Evolutionary conservation across 1,284 basidiomycete genomes (phyloP), one percentile per base, ranked within the genome.

Genomic region (Tausonia pullulans): DNA sequence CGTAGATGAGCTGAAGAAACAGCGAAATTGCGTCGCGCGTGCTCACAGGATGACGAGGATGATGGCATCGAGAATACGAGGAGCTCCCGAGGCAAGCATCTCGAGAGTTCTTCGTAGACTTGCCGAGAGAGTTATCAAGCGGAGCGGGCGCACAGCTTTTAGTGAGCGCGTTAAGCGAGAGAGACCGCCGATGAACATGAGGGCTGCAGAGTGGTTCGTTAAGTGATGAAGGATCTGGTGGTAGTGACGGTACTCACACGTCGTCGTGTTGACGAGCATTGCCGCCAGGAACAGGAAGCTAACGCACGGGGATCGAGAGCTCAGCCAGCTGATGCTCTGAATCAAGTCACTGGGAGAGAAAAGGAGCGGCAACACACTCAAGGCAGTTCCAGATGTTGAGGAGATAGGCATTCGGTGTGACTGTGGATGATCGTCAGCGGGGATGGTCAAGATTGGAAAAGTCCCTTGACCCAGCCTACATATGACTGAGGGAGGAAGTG

Each of bases 331-430:
- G 27, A 27, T 27, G 27, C 27, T 27, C 27, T 27, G 27, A 27
- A 27, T 27, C 27, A 27, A 27, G 27, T 27, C 27, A 27, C 27
- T 27, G 27, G 27, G 27, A 27, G 27, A 27, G 2, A 27, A 27
- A 27, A 27, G 27, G 27, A 27, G 27, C 27, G 27, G 27, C 27
- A 13, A 41, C 5, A 3, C 53, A 27, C 6, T 98, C 95, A 64
- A 98, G 79, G 67, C 87, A 75, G 73, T 98, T 98, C 92, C 94
- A 98, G 10, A 93, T 84, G 67, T 87, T 91, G 14, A 87, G 84
- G 44, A 97, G 76, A 72, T 98, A 98, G 0, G 93, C 92, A 71
- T 97, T 98, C 0, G 95, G 95, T 0, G 93, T 87, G 76, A 96
- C 94, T 14, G 87, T 71, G 73, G 94, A 39, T 11, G 40, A 60